A percentile compares a stretch with the other conserved stretches of the same genome.
phyloP scores from a whole-genome alignment of 495 filamentous ascomycete genomes.

The Pseudomonodictys pantanalensis region DNA sequence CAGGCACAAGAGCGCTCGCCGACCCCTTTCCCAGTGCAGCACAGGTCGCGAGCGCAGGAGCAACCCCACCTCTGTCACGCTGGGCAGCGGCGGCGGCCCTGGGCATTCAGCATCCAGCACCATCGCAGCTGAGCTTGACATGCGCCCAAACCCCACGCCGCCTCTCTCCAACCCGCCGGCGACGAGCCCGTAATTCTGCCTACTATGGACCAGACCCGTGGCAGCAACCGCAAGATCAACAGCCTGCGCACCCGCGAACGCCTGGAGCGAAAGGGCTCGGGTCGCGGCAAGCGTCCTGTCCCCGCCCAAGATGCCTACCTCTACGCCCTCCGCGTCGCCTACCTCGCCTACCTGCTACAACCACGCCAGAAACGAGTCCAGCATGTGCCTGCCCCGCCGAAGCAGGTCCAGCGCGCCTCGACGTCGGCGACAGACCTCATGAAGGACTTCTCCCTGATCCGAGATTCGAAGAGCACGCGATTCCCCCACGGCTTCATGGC shows the following conservation, averaged over 20 bases:
- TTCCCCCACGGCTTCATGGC: slow-evolving; percentile 77
- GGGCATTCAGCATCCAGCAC: too few relatives aligned
- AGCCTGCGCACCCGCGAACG: slow-evolving; percentile 55
- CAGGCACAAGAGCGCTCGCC: not conserved
- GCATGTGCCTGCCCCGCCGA: slow-evolving; percentile 64
- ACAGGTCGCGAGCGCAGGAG: not conserved
- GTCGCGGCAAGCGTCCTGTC: slow-evolving; percentile 48
- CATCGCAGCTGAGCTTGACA: slow-evolving; percentile 2
- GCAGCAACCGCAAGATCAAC: slow-evolving; percentile 42
- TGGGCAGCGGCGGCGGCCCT: slow-evolving; percentile 11
- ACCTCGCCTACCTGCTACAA: slow-evolving; percentile 88
- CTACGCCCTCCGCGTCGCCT: slow-evolving; percentile 86
- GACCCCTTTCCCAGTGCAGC: too few relatives aligned
- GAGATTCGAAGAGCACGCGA: slow-evolving; percentile 71
- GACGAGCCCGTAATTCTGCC: slow-evolving; percentile 27
- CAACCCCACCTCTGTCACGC: slow-evolving; percentile 12
- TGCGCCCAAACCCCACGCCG: slow-evolving; percentile 9
- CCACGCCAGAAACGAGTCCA: slow-evolving; percentile 83
- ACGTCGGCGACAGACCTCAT: slow-evolving; percentile 70
- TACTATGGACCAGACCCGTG: slow-evolving; percentile 9
- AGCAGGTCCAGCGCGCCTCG: slow-evolving; percentile 57
- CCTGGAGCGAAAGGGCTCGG: slow-evolving; percentile 52
- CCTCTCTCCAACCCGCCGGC: not conserved
- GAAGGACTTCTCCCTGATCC: slow-evolving; percentile 71
- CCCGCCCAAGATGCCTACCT: slow-evolving; percentile 75